Evolutionary conservation across 2,329 filamentous ascomycete genomes (phyloP).

Genomic region (Neonectria ditissima): DNA sequence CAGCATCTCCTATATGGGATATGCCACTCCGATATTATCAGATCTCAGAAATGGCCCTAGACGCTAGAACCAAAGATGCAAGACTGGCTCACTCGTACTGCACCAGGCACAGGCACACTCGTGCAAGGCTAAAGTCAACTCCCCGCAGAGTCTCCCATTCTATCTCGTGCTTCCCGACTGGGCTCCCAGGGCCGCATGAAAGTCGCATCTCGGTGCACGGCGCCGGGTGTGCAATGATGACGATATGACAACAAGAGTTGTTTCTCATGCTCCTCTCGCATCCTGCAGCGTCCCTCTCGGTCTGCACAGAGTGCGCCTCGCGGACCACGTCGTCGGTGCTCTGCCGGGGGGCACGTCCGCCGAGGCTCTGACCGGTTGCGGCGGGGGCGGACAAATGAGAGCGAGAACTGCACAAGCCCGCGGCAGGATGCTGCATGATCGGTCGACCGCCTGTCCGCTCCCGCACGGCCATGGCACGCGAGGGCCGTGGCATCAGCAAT

Average conservation of each 20-base stretch:
- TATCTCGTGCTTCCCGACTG: constrained; percentile 17
- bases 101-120: constrained; percentile 8
- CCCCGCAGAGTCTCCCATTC: constrained; percentile 16
- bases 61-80: not conserved
- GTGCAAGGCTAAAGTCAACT: constrained; percentile 29
- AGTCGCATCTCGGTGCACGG: not conserved
- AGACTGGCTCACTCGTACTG: not conserved
- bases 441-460: not conserved
- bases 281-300: constrained; percentile 24
- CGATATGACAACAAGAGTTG: constrained; percentile 7
- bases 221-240: constrained; percentile 3
- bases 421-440: constrained; percentile 21
- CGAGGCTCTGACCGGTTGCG: constrained; percentile 22
- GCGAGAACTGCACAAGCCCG: constrained; percentile 1
- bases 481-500: not conserved
- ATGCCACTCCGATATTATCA: constrained; percentile 2
- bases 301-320: constrained; percentile 14
- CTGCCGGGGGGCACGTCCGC: constrained; percentile 5
- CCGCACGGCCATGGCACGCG: not conserved
- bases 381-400: constrained; percentile 24
- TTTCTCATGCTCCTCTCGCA: not conserved
- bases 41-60: not conserved
- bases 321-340: constrained; percentile 14
- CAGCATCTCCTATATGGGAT: constrained; percentile 5
- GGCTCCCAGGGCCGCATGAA: constrained; percentile 26